phyloP scores from a whole-genome alignment of 108 stramenopile species.

The Skeletonema costatum region DNA sequence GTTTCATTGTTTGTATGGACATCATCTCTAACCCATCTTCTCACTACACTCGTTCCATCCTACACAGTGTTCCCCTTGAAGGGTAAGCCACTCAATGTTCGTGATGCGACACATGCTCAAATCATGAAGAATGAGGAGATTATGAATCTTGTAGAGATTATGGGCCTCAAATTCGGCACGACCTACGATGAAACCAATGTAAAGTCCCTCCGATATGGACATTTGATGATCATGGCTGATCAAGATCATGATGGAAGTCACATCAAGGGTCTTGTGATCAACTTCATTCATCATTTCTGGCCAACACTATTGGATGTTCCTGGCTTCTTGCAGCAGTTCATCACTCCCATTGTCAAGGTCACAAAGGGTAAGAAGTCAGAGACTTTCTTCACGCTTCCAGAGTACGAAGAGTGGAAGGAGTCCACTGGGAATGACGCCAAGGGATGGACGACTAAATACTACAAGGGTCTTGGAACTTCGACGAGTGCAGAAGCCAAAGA shows the following conservation, averaged over 20 bases:
- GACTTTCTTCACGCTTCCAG: slow-evolving; percentile 94
- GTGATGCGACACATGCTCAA: slow-evolving; percentile 84
- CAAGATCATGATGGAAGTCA: slow-evolving; percentile 99
- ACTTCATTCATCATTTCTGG: slow-evolving; percentile 97
- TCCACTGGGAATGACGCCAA: slow-evolving; percentile 82
- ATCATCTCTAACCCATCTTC: neutral
- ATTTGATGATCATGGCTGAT: slow-evolving; percentile 99
- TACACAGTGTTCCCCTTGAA: slow-evolving; percentile 89
- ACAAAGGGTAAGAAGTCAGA: slow-evolving; percentile 83
- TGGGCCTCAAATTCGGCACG: slow-evolving; percentile 95
- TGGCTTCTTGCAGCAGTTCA: slow-evolving; percentile 98
- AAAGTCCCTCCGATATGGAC: slow-evolving; percentile 94
- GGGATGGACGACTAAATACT: slow-evolving; percentile 94
- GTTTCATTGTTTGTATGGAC: neutral
- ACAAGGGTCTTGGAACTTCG: slow-evolving; percentile 97
- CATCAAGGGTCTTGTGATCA: slow-evolving; percentile 99
- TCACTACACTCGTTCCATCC: neutral
- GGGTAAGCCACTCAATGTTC: slow-evolving; percentile 97
- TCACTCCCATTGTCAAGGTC: slow-evolving; percentile 99
- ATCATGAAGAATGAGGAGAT: slow-evolving; percentile 97
- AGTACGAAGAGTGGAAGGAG: slow-evolving; percentile 95
- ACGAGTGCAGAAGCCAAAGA: slow-evolving; percentile 90
- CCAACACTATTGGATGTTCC: slow-evolving; percentile 94
- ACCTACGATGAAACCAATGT: slow-evolving; percentile 85
- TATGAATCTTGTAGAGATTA: slow-evolving; percentile 95